Conservation (phyloP, 495 filamentous ascomycete genomes). For the Sordaria brevicollis region DNA sequence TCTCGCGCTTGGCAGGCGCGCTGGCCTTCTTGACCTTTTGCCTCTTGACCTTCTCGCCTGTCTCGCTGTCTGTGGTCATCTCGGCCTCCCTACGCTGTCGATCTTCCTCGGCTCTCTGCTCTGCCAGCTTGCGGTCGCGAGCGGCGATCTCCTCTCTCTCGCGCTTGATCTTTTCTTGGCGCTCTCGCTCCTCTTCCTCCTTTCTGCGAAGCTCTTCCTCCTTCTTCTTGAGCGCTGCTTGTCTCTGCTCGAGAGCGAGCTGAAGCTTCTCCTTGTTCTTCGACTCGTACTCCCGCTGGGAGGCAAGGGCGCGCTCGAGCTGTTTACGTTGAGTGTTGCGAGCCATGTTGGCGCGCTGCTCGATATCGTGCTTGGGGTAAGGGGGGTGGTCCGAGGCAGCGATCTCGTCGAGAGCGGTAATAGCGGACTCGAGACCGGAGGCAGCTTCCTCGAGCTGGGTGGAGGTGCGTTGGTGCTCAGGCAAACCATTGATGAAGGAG, state of each 20-base stretch:
- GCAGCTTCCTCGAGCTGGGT: constrained; percentile 68
- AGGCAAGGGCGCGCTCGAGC: constrained; percentile 71
- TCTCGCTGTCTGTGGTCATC: constrained; percentile 65
- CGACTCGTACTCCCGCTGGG: constrained; percentile 84
- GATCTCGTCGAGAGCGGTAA: constrained; percentile 68
- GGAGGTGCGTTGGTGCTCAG: constrained; percentile 64
- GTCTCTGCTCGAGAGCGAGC: constrained; percentile 61
- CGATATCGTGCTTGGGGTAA: constrained; percentile 80
- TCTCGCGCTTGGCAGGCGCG: constrained; percentile 3
- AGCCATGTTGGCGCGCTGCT: constrained; percentile 94
- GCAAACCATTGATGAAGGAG: constrained; percentile 61
- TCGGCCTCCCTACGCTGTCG: constrained; percentile 55
- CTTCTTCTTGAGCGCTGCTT: constrained; percentile 62
- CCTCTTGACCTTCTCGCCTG: constrained; percentile 62
- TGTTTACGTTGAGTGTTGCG: constrained; percentile 87
- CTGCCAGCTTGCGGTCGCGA: constrained; percentile 59
- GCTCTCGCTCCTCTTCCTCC: constrained; percentile 55
- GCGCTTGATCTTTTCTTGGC: constrained; percentile 66
- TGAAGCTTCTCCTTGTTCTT: constrained; percentile 78
- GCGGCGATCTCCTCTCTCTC: constrained; percentile 73
- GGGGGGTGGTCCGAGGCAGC: constrained; percentile 76
- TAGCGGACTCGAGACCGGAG: constrained; percentile 81
- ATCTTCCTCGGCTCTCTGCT: constrained; percentile 64
- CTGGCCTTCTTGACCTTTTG: constrained; percentile 52
- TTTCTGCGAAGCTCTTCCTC: constrained; percentile 57